Percentiles rank a stretch among this genome's conserved stretches.
Evolutionary conservation across 1,284 basidiomycete species (phyloP).

Genomic region (Phellopilus nigrolimitatus): DNA sequence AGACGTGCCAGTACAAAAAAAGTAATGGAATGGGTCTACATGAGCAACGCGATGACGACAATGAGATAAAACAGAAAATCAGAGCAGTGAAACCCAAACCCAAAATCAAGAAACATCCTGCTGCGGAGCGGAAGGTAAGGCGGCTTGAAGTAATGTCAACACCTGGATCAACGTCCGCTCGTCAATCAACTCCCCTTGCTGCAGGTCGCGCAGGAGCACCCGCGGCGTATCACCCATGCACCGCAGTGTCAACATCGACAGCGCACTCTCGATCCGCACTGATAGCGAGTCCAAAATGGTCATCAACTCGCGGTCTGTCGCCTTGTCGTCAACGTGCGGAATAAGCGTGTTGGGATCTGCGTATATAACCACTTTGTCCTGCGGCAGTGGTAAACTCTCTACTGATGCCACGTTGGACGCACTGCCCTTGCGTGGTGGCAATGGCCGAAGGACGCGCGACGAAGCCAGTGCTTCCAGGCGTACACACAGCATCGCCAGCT

Average conservation of each 20-base stretch:
- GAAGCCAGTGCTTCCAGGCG: conserved; percentile 82
- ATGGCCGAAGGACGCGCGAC: conserved; percentile 53
- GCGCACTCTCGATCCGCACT: conserved; percentile 77
- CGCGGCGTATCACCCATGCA: conserved; percentile 24
- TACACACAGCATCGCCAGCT: conserved; percentile 73
- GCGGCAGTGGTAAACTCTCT: conserved; percentile 28
- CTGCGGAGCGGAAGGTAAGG: conserved; percentile 11
- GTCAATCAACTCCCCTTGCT: conserved; percentile 36
- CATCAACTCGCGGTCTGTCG: conserved; percentile 73
- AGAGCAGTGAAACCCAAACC: neutral
- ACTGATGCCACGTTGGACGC: conserved; percentile 30
- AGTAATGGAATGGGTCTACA: conserved; percentile 8
- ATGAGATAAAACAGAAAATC: neutral
- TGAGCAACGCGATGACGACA: conserved; percentile 2
- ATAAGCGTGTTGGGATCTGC: conserved; percentile 65
- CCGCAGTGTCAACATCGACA: conserved; percentile 49
- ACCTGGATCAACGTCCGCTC: conserved; percentile 41
- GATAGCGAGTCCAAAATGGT: conserved; percentile 72
- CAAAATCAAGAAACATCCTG: conserved; percentile 11
- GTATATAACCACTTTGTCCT: conserved; percentile 39
- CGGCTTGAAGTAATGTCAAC: conserved; percentile 18
- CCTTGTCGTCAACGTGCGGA: conserved; percentile 68
- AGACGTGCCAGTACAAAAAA: conserved; percentile 7
- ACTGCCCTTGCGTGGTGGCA: conserved; percentile 46
- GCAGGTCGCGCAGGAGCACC: conserved; percentile 29